phyloP scores from a whole-genome alignment of 1,139 yeast species.

The Blastobotrys serpentis region DNA sequence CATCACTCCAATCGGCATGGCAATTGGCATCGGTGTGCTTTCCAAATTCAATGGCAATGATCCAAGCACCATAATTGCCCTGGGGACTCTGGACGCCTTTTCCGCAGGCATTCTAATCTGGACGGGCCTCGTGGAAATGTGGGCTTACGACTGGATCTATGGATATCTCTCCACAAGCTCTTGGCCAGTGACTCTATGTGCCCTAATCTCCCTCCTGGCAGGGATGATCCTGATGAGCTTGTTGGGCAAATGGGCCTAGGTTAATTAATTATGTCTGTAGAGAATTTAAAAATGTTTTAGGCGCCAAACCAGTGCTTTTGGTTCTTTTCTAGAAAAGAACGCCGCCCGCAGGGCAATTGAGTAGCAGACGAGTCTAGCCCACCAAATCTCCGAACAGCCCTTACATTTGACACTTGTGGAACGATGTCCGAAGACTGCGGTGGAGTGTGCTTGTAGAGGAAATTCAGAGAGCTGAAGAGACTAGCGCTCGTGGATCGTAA shows the following conservation, averaged over 20 bases:
- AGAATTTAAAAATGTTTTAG: too few relatives aligned
- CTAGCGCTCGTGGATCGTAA: too few relatives aligned
- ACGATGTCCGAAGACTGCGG: too few relatives aligned
- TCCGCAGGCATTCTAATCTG: constrained; percentile 80
- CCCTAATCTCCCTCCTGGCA: constrained; percentile 34
- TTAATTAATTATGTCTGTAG: too few relatives aligned
- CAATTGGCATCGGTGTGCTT: constrained; percentile 80
- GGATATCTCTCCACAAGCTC: constrained; percentile 36
- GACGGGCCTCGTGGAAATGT: constrained; percentile 77
- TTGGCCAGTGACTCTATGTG: constrained; percentile 29
- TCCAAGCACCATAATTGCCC: constrained; percentile 60
- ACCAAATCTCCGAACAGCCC: too few relatives aligned
- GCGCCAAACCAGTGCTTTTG: too few relatives aligned
- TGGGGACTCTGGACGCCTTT: constrained; percentile 73
- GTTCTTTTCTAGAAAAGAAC: too few relatives aligned
- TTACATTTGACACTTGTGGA: too few relatives aligned
- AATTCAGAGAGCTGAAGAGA: too few relatives aligned
- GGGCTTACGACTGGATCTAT: constrained; percentile 66
- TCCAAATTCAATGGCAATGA: constrained; percentile 54
- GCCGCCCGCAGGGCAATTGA: too few relatives aligned
- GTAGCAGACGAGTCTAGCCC: too few relatives aligned
- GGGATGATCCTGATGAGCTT: constrained; percentile 45
- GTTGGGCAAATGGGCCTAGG: constrained; percentile 45
- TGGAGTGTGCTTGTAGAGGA: too few relatives aligned
- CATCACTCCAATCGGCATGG: constrained; percentile 78